phyloP scores from a whole-genome alignment of 257 asterid species.

The Nicotiana knightiana region DNA sequence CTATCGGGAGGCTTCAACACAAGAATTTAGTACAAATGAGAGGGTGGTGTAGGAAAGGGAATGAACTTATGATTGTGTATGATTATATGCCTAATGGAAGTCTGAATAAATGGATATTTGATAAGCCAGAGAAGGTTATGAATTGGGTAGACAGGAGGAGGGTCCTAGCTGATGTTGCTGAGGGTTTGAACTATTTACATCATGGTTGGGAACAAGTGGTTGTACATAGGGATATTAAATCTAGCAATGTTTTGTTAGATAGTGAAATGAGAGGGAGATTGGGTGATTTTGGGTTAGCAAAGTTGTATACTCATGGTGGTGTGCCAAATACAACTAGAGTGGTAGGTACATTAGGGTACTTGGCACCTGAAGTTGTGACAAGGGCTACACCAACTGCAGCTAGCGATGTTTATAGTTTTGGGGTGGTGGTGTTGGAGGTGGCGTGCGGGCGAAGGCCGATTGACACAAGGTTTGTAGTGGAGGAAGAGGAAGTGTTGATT shows the following conservation, averaged over 20 bases:
- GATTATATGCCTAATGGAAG: constrained; percentile 86
- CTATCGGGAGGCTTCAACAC: constrained; percentile 78
- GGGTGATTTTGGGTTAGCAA: constrained; percentile 81
- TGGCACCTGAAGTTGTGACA: constrained; percentile 83
- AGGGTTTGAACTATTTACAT: constrained; percentile 70
- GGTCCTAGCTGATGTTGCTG: constrained; percentile 64
- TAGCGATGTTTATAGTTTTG: constrained; percentile 77
- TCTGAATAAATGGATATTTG: constrained; percentile 71
- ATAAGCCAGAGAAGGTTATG: constrained; percentile 43
- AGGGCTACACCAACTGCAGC: constrained; percentile 62
- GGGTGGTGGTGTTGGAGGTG: constrained; percentile 73
- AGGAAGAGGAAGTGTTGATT: constrained; percentile 67
- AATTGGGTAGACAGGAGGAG: constrained; percentile 57
- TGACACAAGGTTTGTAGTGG: constrained; percentile 31
- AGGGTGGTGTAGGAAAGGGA: constrained; percentile 83
- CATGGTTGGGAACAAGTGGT: constrained; percentile 84
- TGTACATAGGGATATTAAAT: constrained; percentile 78
- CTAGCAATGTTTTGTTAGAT: constrained; percentile 73
- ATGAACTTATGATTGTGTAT: constrained; percentile 55
- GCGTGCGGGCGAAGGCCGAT: constrained; percentile 72
- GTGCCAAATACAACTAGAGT: constrained; percentile 79
- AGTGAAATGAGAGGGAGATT: constrained; percentile 66
- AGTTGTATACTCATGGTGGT: constrained; percentile 64
- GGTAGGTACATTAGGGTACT: constrained; percentile 76
- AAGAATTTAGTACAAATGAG: constrained; percentile 74